Evolutionary conservation across 768 basidiomycete genomes (phyloP), one percentile per base, ranked within the genome.

Genomic region (Phylloporus arenicola): DNA sequence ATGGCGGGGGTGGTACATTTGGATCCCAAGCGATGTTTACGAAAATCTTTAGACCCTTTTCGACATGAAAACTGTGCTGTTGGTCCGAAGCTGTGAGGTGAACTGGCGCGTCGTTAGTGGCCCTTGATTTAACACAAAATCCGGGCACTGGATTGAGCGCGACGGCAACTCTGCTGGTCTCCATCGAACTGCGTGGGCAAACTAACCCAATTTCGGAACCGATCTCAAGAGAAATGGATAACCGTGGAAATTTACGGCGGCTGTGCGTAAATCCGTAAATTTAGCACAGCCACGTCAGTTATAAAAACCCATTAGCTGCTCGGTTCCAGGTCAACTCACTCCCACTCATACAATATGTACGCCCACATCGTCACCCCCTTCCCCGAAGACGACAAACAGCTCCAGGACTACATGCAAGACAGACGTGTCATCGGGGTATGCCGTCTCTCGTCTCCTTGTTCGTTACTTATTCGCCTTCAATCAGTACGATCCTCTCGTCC

Each of bases 401-500:
- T 88, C 56, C 75, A 81, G 60, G 75, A 80, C 58, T 88, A 86
- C 74, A 83, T 91, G 70, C 81, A 85, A 64, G 88, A 92, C 71
- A 77, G 83, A 44, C 81, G 88, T 45, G 88, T 91, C 70, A 75
- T 86, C 44, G 86, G 86, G 45, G 86, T 88, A 77, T 54, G 83
- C 30, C 45, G 43, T 37, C 9, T 27, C 19, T 47, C 16, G 35
- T 40, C 19, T 1, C 16, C n/a, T 19, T 22, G 5, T 16, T 24
- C 50, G 19, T 38, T 44, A 22, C 39, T 63, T 46, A 62, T 58
- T 3, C 9, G 24, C 44, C 3, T 22, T 22, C 49, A 9, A 35
- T 11, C 13, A 93, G 90, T 95, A 97, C 67, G 94, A 97, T 59
- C 94, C 95, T n/a, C 81, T 97, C 38, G 84, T 96, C 52, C 91